These are phyloP conservation scores for Boeremia exigua DNA, from an alignment of 2,329 filamentous ascomycete genomes.

Conservation along the genomic window DNA sequence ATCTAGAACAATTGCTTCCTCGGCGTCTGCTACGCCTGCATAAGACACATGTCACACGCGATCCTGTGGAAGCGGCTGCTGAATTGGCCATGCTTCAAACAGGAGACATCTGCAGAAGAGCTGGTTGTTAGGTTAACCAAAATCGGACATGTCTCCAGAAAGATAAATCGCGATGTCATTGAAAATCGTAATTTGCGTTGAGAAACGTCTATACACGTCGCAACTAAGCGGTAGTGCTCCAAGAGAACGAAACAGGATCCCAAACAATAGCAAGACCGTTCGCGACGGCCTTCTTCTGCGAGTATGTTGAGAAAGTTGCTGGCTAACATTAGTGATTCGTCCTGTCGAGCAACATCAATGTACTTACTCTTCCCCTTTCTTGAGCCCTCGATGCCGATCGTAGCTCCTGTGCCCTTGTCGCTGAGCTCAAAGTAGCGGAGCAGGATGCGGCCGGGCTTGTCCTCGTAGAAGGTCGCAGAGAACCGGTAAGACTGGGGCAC, in stretches of 20 bases:
- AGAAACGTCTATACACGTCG: not conserved
- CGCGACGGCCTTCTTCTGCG: not conserved
- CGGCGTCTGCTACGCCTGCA: too few species aligned
- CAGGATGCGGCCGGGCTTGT: not conserved
- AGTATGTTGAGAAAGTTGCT: not conserved
- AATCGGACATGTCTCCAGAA: too few species aligned
- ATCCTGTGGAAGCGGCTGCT: too few species aligned
- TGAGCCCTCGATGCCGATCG: not conserved
- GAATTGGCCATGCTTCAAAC: too few species aligned
- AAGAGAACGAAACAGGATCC: not conserved
- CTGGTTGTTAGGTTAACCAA: too few species aligned
- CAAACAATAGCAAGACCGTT: not conserved
- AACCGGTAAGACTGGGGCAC: not conserved
- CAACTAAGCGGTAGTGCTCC: not conserved
- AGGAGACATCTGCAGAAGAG: too few species aligned
- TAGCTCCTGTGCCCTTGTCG: not conserved
- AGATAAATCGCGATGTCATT: not conserved
- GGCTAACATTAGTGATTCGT: not conserved
- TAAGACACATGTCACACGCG: too few species aligned
- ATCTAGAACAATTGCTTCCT: too few species aligned
- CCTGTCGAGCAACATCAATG: not conserved
- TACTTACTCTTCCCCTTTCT: not conserved
- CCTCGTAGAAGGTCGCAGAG: conserved; percentile 2
- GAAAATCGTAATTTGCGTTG: not conserved
- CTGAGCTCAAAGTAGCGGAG: not conserved